Evolutionary conservation across 805 yeast species (phyloP).

Genomic region (Myxozyma udenii): DNA sequence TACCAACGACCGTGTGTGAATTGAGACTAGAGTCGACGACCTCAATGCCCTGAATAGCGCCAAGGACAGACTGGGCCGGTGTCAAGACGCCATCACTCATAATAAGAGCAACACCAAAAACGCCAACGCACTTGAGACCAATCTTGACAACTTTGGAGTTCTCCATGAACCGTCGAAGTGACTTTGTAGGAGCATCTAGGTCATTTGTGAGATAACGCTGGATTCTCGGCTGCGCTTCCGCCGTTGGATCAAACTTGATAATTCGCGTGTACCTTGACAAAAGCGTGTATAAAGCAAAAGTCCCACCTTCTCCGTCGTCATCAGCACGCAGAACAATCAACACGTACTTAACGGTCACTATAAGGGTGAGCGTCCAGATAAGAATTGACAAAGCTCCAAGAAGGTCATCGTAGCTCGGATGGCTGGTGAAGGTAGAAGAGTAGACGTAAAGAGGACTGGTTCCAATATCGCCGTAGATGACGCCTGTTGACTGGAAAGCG

Average conservation of each 20-base stretch:
- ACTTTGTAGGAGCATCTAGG: not conserved
- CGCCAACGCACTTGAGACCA: not conserved
- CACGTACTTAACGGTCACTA: conserved; percentile 53
- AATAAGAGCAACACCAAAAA: not conserved
- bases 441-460: conserved; percentile 58
- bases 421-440: conserved; percentile 38
- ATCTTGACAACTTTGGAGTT: not conserved
- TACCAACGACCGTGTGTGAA: conserved; percentile 43
- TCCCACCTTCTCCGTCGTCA: conserved; percentile 62
- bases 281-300: conserved; percentile 56
- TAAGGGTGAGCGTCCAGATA: conserved; percentile 53
- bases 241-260: not conserved
- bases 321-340: conserved; percentile 50
- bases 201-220: not conserved
- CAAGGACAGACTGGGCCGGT: conserved; percentile 60
- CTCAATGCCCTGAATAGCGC: conserved; percentile 56
- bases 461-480: conserved; percentile 63
- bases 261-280: not conserved
- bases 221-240: not conserved
- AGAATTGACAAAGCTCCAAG: conserved; percentile 53
- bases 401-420: conserved; percentile 43
- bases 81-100: conserved; percentile 53
- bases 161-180: not conserved
- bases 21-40: conserved; percentile 49
- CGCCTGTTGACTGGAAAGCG: conserved; percentile 52